Percentiles rank a stretch among this genome's conserved stretches.
Evolutionary conservation across 352 stramenopile genomes (phyloP).

Genomic region (Thraustotheca clavata): DNA sequence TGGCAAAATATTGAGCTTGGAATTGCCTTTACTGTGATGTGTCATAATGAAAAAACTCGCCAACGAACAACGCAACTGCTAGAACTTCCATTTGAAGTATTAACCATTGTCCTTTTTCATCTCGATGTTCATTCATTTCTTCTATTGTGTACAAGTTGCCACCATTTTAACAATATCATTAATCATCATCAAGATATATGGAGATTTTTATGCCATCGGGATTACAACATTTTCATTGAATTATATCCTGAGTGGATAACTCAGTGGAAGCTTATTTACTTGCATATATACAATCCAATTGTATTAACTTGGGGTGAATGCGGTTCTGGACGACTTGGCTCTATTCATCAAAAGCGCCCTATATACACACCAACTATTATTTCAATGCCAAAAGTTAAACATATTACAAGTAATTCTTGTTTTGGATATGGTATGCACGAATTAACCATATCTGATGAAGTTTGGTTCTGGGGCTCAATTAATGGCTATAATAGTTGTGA

Average conservation of each 20-base stretch:
- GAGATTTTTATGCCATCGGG: not conserved
- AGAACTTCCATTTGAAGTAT: not conserved
- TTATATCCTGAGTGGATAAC: not conserved
- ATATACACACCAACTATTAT: not conserved
- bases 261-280: not conserved
- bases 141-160: not conserved
- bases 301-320: constrained; percentile 4
- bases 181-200: not conserved
- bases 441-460: not conserved
- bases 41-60: no score
- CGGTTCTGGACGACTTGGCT: not conserved
- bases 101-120: not conserved
- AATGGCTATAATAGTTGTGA: no score
- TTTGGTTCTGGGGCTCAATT: constrained; percentile 16
- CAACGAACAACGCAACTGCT: no score
- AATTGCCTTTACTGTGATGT: no score
- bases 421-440: constrained; percentile 17
- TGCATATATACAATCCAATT: constrained; percentile 1
- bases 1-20: no score
- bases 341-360: not conserved
- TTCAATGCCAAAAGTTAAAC: not conserved
- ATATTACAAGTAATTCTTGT: not conserved
- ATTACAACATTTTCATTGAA: constrained; percentile 3
- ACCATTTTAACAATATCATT: not conserved
- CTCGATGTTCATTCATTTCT: not conserved